phyloP scores from a whole-genome alignment of 805 yeast genomes.

The Myxozyma melibiosi region DNA sequence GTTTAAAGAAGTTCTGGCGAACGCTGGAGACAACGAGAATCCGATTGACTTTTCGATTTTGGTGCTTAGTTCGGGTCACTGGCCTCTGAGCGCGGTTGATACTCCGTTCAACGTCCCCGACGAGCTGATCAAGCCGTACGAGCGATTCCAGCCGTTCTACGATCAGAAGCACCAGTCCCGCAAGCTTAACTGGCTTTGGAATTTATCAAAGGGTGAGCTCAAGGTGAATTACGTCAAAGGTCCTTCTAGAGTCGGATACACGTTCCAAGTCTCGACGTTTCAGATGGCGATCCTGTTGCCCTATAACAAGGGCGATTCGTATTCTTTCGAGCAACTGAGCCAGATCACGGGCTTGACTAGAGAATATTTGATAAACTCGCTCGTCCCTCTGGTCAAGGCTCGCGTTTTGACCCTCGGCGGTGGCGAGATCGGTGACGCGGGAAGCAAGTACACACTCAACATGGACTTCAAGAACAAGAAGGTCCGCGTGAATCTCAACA shows the following conservation, averaged over 20 bases:
- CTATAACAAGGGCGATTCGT: conserved; percentile 69
- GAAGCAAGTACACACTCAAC: conserved; percentile 68
- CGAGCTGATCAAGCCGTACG: conserved; percentile 64
- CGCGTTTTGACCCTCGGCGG: conserved; percentile 66
- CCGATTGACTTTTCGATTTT: conserved; percentile 63
- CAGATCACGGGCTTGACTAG: conserved; percentile 68
- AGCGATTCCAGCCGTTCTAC: conserved; percentile 69
- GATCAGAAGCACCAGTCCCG: conserved; percentile 79
- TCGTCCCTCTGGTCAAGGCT: conserved; percentile 76
- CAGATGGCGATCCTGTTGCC: conserved; percentile 86
- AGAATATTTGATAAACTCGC: conserved; percentile 70
- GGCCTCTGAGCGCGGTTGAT: conserved; percentile 66
- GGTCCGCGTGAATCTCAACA: conserved; percentile 73
- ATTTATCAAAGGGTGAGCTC: conserved; percentile 86
- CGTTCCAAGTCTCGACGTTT: conserved; percentile 76
- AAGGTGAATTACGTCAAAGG: conserved; percentile 81
- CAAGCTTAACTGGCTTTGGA: conserved; percentile 94
- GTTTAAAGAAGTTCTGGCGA: conserved; percentile 54
- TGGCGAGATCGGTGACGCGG: conserved; percentile 54
- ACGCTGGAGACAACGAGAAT: conserved; percentile 38
- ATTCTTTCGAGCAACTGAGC: conserved; percentile 61
- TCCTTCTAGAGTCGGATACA: conserved; percentile 62
- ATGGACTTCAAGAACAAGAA: conserved; percentile 83
- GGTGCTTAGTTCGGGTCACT: conserved; percentile 83
- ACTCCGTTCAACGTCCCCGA: conserved; percentile 65